Base-by-base conservation (phyloP, 2,329 filamentous ascomycete genomes). In the Microdochium bolleyi region DNA sequence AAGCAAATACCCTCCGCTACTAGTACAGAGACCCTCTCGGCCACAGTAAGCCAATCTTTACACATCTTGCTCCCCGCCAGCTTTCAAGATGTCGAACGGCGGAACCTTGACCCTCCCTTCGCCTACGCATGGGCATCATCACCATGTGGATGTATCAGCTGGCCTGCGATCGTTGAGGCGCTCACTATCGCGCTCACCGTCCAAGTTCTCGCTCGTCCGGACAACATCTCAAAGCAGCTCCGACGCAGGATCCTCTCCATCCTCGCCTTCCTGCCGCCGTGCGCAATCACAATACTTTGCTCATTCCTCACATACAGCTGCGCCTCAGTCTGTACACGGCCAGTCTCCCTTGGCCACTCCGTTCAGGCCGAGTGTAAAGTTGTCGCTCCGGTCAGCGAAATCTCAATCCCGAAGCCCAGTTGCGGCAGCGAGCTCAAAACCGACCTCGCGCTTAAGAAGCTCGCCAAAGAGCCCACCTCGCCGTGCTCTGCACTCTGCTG, bases 121-220 rank as follows among this genome's bases (percentile, higher is more conserved):
- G 56, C 92, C 92, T 54, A 92, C 88, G 49, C 85, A 89, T 63
- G 83, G 84, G 56, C 88, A 89, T 67, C 86, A 88, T 56, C 87
- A 88, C 66, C 85, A 87, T 70, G 87, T 92, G 62, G 89, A 95
- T 73, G 84, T 89, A 58, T 65, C 66, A 52, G 86, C 88, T 50
- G 86, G 88, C 54, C 88, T 96, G 57, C 83, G 89, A 64, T 88
- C 90, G 62, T 77, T 96, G 54, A 82, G 92, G 58, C 88, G 90
- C 61, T 96, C 92, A 24, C 78, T 96, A 57, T 96, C 92, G 53
- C 83, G 91, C 62, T 96, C 92, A n/a, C 92, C 92, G 11, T 96
- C 92, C 30, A 95, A 94, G 68, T 92, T 94, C 67, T 79, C 82
- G 53, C 73, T 95, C 34, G 67, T 70, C 50, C 75, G 77, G 57